Percentiles rank a stretch among this genome's conserved stretches.
Conservation (phyloP, 805 yeast species). For the Torulaspora quercuum region DNA sequence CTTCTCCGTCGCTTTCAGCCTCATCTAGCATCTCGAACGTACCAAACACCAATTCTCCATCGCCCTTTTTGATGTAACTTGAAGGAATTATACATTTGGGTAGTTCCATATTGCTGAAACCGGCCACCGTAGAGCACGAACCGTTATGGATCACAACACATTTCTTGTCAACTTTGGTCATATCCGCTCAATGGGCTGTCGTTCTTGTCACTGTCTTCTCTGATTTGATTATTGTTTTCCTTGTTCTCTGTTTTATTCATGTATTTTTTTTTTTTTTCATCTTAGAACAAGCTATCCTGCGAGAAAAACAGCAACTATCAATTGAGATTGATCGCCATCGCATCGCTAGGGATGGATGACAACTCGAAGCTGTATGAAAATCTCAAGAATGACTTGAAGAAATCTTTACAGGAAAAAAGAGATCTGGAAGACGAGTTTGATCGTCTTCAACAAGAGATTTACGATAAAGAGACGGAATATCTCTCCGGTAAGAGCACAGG, state of each 20-base stretch:
- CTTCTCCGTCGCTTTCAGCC: conserved; percentile 12
- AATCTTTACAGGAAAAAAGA: conserved; percentile 57
- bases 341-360: conserved; percentile 28
- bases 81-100: conserved; percentile 60
- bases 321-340: no score
- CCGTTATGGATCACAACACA: conserved; percentile 72
- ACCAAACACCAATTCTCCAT: conserved; percentile 24
- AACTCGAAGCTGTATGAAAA: conserved; percentile 53
- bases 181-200: conserved; percentile 1
- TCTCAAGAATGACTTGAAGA: conserved; percentile 62
- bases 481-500: conserved; percentile 59
- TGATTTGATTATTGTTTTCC: not conserved
- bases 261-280: not conserved
- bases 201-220: no score
- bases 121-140: conserved; percentile 61
- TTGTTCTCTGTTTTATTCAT: conserved; percentile 1
- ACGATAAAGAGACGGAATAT: conserved; percentile 72
- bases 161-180: conserved; percentile 33
- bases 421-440: conserved; percentile 62
- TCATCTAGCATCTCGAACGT: conserved; percentile 30
- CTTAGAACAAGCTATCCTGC: not conserved
- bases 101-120: conserved; percentile 60
- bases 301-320: not conserved
- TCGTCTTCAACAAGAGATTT: conserved; percentile 70
- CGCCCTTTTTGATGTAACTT: conserved; percentile 43